These are phyloP conservation scores for Aspergillus ochraceus DNA, from an alignment of 2,329 filamentous ascomycete species.

Conservation along the genomic window DNA sequence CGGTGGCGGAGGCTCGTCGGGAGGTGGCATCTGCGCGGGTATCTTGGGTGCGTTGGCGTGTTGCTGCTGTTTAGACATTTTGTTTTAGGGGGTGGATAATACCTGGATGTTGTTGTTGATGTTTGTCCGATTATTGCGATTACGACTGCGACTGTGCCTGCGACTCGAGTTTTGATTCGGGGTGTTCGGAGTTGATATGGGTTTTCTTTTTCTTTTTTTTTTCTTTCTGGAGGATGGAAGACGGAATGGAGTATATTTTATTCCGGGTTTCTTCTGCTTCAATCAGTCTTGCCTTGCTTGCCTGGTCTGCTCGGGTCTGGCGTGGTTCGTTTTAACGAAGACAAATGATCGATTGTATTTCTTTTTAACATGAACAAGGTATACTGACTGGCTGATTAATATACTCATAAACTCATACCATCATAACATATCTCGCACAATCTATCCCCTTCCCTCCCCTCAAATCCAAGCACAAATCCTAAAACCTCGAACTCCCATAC, in stretches of 20 bases:
- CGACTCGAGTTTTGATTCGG: background rate
- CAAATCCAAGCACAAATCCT: background rate
- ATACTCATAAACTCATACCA: background rate
- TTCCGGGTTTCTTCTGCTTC: background rate
- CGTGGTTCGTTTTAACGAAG: background rate
- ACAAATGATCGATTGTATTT: background rate
- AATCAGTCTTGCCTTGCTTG: background rate
- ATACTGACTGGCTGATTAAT: too few relatives aligned
- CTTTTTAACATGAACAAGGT: too few relatives aligned
- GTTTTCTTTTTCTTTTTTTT: slow-evolving; percentile 2
- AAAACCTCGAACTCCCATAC: slow-evolving; percentile 15
- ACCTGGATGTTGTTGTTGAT: too few relatives aligned
- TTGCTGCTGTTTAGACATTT: slow-evolving; percentile 52
- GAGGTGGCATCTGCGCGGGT: slow-evolving; percentile 48
- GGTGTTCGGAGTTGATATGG: background rate
- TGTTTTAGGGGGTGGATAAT: slow-evolving; percentile 33
- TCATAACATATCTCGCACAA: background rate
- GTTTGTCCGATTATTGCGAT: too few relatives aligned
- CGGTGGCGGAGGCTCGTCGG: slow-evolving; percentile 27
- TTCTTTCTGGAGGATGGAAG: slow-evolving; percentile 1
- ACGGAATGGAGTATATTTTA: too few relatives aligned
- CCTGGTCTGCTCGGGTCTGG: background rate
- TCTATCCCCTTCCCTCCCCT: background rate
- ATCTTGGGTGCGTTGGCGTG: slow-evolving; percentile 49
- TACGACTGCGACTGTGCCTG: too few relatives aligned